Conservation (phyloP, 495 filamentous ascomycete species). For the Penicillium riverlandense region DNA sequence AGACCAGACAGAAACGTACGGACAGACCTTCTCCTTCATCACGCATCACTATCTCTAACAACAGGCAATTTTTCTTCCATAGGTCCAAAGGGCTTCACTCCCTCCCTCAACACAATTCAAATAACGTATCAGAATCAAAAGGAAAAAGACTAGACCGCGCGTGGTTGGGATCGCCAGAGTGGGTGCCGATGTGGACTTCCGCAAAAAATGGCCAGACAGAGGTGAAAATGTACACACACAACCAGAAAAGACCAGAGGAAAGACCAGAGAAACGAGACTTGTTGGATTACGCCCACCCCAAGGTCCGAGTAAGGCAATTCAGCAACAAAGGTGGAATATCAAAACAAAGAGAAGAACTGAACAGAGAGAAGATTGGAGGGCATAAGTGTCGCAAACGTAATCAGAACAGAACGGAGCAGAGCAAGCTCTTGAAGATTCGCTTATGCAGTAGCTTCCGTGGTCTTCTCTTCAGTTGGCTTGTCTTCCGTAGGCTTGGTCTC, state of each 20-base stretch:
- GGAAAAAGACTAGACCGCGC: too few species aligned
- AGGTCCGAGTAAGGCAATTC: conserved; percentile 6
- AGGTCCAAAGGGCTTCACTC: too few species aligned
- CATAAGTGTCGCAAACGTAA: neutral
- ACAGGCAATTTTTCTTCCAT: too few species aligned
- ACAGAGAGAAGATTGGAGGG: conserved; percentile 1
- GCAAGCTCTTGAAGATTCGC: neutral
- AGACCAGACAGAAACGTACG: too few species aligned
- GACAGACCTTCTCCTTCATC: too few species aligned
- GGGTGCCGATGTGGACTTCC: neutral
- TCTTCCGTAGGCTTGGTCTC: conserved; percentile 4
- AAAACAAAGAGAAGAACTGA: neutral
- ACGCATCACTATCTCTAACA: too few species aligned
- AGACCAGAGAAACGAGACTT: neutral
- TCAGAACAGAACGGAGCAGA: neutral
- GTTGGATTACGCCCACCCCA: conserved; percentile 5
- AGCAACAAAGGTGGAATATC: conserved; percentile 4
- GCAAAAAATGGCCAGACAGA: neutral
- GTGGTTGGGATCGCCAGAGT: too few species aligned
- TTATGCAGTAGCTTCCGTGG: conserved; percentile 13
- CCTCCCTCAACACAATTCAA: too few species aligned
- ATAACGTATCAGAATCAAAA: too few species aligned
- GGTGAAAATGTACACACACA: neutral
- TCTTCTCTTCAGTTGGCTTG: conserved; percentile 9
- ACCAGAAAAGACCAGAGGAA: neutral